Base-by-base conservation (phyloP, 768 basidiomycete genomes). In the Mycena sanguinolenta region DNA sequence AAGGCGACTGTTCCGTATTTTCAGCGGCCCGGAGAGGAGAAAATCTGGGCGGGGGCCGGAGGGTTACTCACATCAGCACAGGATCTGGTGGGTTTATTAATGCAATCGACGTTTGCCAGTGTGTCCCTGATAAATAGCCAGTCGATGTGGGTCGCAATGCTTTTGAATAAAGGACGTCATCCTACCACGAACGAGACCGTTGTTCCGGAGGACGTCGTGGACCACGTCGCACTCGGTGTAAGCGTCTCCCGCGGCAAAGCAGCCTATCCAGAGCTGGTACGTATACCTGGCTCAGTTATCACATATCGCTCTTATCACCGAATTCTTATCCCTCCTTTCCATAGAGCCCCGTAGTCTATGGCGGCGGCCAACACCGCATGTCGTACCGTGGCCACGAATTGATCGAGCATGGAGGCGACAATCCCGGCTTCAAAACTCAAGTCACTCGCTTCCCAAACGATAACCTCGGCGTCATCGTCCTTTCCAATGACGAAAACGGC, bases 341-440 rank as follows among this genome's bases (percentile, higher is more conserved):
- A n/a, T n/a, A 85, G 85, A 82, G 82, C 58, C 78, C 82, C 0
- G 79, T 75, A 38, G 80, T 83, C 0, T 85, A 86, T 42, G 84
- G 83, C 0, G 78, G 79, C 19, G 84, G 80, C 13, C 84, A 85
- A 72, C 79, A 77, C 72, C 67, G 81, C 13, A 84, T 78, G 64
- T 78, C 82, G 0, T 85, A 85, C 58, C 82, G 79, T 27, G 84
- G 84, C 5, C 79, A 81, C 57, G 83, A 84, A 58, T 75, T 85
- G 12, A 79, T 86, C 46, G 84, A 85, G 63, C 84, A 86, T 71
- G 83, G 83, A 3, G 84, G 85, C 2, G 79, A 75, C 54, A 82
- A 82, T 66, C 82, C 83, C 2, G 84, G 84, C 2, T 85, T 76
- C 64, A 76, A 76, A 50, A 76, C 73, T 12, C 76, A 67, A n/a